Conservation (phyloP, 768 basidiomycete genomes). For the Amanita muscaria region DNA sequence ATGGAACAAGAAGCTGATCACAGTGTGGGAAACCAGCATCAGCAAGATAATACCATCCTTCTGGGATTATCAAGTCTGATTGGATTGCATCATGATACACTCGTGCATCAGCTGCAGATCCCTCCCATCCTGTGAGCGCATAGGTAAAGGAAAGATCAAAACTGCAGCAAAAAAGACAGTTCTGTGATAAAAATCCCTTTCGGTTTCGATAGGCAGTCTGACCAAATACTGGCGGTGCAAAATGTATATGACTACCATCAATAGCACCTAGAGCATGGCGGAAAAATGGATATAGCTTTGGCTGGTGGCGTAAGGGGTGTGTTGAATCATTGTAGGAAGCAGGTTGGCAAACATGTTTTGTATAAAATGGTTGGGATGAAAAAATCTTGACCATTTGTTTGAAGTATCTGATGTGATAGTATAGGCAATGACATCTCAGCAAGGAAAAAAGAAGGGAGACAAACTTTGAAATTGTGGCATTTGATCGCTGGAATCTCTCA, state of each 20-base stretch:
- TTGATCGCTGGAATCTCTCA: constrained; percentile 19
- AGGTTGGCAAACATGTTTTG: too few species aligned
- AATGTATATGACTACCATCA: constrained; percentile 20
- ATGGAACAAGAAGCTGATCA: constrained; percentile 33
- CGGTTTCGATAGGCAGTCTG: background rate
- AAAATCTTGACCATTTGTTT: constrained; percentile 11
- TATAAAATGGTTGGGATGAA: too few species aligned
- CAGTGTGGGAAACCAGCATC: too few species aligned
- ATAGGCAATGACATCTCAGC: background rate
- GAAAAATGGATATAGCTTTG: too few species aligned
- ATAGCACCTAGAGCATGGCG: too few species aligned
- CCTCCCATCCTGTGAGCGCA: background rate
- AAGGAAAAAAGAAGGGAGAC: constrained; percentile 3
- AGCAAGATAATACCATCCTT: too few species aligned
- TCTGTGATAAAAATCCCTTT: too few species aligned
- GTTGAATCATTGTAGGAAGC: background rate
- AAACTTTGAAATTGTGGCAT: constrained; percentile 14
- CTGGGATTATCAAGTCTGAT: background rate
- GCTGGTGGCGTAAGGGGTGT: background rate
- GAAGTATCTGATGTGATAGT: background rate
- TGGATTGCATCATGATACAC: constrained; percentile 1
- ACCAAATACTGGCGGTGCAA: background rate
- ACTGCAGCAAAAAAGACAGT: too few species aligned
- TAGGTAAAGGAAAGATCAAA: background rate
- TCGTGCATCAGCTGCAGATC: background rate